A percentile compares a stretch with the other conserved stretches of the same genome.
phyloP scores from a whole-genome alignment of 306 rosid genomes.

The Pachyrhizus erosus region DNA sequence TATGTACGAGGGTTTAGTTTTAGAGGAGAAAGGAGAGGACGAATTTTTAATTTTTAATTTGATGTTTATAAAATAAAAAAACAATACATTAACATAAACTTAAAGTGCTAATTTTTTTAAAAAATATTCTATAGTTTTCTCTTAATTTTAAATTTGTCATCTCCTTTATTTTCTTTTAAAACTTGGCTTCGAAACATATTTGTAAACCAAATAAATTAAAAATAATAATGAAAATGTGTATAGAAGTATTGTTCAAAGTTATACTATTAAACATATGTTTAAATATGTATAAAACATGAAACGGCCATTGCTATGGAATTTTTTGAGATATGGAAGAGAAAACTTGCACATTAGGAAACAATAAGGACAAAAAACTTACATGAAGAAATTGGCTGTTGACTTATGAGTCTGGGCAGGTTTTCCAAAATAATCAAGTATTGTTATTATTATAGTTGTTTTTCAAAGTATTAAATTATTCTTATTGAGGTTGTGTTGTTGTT shows the following conservation, averaged over 20 bases:
- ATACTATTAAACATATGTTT: not conserved
- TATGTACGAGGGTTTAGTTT: not conserved
- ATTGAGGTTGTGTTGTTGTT: not conserved
- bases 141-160: no score
- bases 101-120: no score
- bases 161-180: not conserved
- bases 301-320: not conserved
- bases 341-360: not conserved
- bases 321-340: not conserved
- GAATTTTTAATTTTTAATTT: no score
- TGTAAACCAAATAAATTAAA: not conserved
- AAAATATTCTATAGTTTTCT: not conserved
- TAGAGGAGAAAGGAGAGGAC: no score
- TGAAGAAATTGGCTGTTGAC: not conserved
- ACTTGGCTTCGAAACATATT: not conserved
- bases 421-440: not conserved
- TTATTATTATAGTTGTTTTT: not conserved
- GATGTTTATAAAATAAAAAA: no score
- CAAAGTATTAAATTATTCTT: not conserved
- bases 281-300: no score
- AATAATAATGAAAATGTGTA: not conserved
- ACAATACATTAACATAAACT: no score
- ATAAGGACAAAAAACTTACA: not conserved
- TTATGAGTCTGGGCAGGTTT: not conserved
- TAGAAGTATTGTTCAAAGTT: not conserved